Evolutionary conservation across 2,329 filamentous ascomycete genomes (phyloP).

Genomic region (Aureobasidium vineae): DNA sequence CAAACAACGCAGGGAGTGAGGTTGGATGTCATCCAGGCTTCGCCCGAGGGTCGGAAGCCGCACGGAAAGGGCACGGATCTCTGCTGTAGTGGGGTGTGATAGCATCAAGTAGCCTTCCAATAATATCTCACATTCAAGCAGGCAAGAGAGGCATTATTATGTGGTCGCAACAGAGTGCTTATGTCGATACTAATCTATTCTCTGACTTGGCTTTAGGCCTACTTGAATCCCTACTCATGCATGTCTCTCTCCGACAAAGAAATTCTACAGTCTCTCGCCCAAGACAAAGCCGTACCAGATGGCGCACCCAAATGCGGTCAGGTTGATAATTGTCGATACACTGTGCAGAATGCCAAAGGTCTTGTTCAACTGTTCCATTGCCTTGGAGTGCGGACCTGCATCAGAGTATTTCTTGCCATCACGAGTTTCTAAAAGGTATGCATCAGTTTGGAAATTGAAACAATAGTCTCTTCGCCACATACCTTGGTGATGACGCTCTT

Average conservation of each 20-base stretch:
- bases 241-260: background rate
- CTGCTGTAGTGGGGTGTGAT: constrained; percentile 41
- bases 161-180: background rate
- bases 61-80: constrained; percentile 46
- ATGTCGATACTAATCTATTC: background rate
- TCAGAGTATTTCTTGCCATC: constrained; percentile 89
- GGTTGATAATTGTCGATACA: constrained; percentile 73
- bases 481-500: constrained; percentile 76
- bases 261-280: constrained; percentile 55
- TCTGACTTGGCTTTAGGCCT: too few relatives aligned
- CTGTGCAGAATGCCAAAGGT: constrained; percentile 78
- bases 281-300: constrained; percentile 77
- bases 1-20: background rate
- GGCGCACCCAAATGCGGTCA: constrained; percentile 66
- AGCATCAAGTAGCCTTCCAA: constrained; percentile 33
- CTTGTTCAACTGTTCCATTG: constrained; percentile 80
- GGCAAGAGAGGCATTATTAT: background rate
- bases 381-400: constrained; percentile 71
- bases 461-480: constrained; percentile 35
- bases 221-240: background rate
- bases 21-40: constrained; percentile 32
- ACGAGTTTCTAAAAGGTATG: constrained; percentile 60
- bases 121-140: background rate
- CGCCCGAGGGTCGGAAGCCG: constrained; percentile 20
- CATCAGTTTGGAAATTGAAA: constrained; percentile 1